Percentiles rank a stretch among this genome's conserved stretches.
Evolutionary conservation across 202 grass and related monocot genomes (phyloP).

Genomic region (Hordeum pubiflorum): DNA sequence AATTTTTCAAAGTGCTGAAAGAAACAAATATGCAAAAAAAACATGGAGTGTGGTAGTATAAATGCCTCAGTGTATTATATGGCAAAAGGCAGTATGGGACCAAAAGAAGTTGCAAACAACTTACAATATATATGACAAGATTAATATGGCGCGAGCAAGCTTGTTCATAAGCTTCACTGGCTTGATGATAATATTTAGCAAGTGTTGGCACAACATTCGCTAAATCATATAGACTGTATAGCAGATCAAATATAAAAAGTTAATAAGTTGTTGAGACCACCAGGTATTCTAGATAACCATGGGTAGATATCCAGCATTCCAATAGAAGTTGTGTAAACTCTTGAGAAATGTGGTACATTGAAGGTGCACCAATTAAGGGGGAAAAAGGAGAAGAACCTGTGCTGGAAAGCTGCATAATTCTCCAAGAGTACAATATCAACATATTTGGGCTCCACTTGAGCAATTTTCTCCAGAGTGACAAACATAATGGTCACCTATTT

Average conservation of each 20-base stretch:
- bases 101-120: constrained; percentile 21
- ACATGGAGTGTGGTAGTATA: background rate
- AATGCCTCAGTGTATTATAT: background rate
- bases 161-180: constrained; percentile 94
- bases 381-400: constrained; percentile 39
- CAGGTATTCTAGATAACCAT: background rate
- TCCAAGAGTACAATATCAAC: constrained; percentile 84
- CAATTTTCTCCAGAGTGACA: constrained; percentile 84
- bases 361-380: background rate
- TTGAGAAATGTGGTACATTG: background rate
- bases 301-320: background rate
- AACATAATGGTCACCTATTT: constrained; percentile 89
- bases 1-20: constrained; percentile 84
- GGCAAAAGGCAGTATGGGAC: background rate
- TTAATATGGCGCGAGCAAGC: constrained; percentile 88
- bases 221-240: constrained; percentile 72
- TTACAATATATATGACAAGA: constrained; percentile 99
- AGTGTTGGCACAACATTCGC: constrained; percentile 88
- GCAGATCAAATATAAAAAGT: constrained; percentile 19
- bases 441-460: constrained; percentile 91
- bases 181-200: constrained; percentile 98
- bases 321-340: background rate
- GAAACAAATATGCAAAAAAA: constrained; percentile 11
- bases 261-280: background rate
- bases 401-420: constrained; percentile 95